Base-by-base conservation (phyloP, 257 asterid species). In the Salvia splendens region DNA sequence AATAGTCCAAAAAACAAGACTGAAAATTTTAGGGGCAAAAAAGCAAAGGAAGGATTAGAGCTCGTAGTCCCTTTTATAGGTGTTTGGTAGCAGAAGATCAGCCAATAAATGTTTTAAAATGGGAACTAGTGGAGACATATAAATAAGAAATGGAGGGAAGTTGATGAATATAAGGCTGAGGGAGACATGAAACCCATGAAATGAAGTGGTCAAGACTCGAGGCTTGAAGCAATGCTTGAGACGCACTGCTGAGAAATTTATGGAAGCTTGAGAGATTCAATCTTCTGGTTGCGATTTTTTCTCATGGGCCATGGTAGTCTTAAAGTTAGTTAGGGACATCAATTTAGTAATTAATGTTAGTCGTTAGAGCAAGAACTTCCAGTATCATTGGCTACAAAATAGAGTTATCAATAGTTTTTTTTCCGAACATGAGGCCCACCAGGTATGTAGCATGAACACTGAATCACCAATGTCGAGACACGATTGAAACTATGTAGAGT, bases 401-500 rank as follows among this genome's bases (percentile, higher is more conserved):
- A 14, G 24, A 5, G 53, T 14, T 48, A 20, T 14, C 53, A 48
- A 48, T 14, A n/a, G 5, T 20, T 48, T 24, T 24, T 17, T 47
- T 48, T 48, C 10, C 20, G 14, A 16, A 48, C 53, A 47, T 47
- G 53, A 14, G 17, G 10, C 52, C 53, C 24, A 48, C 54, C 8
- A 48, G 20, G 24, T 20, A 32, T 53, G 20, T 66, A 12, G 50
- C 38, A 8, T 38, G 71, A 40, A 66, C 12, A 52, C 8, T 2
- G 17, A 14, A 64, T 64, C 33, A 30, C 57, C 56, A 47, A 64
- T 47, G 46, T 32, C 14, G 36, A 64, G 54, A 64, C 41, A 46
- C 40, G 28, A 14, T 24, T 40, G 11, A 8, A n/a, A 51, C 52
- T 51, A 50, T 50, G 49, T 49, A 58, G 55, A 50, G 55, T 16